phyloP scores from a whole-genome alignment of 768 basidiomycete genomes.

The Kwoniella sp. region DNA sequence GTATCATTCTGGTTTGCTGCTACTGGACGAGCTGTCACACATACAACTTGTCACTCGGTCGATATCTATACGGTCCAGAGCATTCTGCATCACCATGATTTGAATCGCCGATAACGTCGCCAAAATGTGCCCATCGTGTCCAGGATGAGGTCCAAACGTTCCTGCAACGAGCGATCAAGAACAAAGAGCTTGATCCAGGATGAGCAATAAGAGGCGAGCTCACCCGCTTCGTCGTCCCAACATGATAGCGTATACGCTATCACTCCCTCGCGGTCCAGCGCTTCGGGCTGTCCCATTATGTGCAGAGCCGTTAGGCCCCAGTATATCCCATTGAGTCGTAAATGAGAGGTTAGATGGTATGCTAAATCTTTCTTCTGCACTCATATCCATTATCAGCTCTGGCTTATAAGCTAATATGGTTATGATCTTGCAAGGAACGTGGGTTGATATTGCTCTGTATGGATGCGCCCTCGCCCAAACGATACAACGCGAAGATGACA shows the following conservation, averaged over 20 bases:
- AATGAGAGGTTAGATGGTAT: slow-evolving; percentile 88
- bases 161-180: slow-evolving; percentile 60
- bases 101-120: slow-evolving; percentile 90
- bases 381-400: neutral
- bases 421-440: neutral
- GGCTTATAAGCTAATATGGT: neutral
- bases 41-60: slow-evolving; percentile 74
- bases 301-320: slow-evolving; percentile 91
- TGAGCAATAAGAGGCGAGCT: slow-evolving; percentile 40
- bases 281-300: slow-evolving; percentile 75
- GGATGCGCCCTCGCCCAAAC: too few relatives aligned
- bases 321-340: slow-evolving; percentile 92
- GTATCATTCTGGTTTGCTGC: too few relatives aligned
- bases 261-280: slow-evolving; percentile 79
- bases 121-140: slow-evolving; percentile 86
- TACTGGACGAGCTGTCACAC: too few relatives aligned
- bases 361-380: slow-evolving; percentile 63
- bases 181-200: neutral
- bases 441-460: too few relatives aligned
- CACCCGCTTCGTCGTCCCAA: slow-evolving; percentile 88
- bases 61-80: slow-evolving; percentile 68
- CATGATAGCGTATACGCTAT: slow-evolving; percentile 88
- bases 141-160: slow-evolving; percentile 87
- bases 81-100: slow-evolving; percentile 81
- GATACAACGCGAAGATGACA: too few relatives aligned